These are phyloP conservation scores for Aspergillus japonicus DNA, from an alignment of 2,329 filamentous ascomycete species.

Conservation along the genomic window DNA sequence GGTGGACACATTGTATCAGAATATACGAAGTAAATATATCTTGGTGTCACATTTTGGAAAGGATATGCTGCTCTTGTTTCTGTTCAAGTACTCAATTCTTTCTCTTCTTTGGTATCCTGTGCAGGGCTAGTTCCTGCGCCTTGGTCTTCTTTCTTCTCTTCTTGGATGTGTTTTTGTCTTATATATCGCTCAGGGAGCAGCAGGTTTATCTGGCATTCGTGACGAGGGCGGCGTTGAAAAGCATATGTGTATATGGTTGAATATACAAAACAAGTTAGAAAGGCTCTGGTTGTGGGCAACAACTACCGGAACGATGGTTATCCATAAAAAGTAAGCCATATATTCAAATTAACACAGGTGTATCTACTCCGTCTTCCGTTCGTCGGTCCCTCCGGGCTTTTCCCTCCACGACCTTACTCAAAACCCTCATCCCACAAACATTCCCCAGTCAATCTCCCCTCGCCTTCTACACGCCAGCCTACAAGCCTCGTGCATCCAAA, in stretches of 20 bases:
- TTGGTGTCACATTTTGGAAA: constrained; percentile 3
- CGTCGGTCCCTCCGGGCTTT: background rate
- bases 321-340: background rate
- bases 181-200: background rate
- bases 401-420: background rate
- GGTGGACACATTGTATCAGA: background rate
- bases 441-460: background rate
- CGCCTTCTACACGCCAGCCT: background rate
- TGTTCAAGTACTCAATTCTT: background rate
- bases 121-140: background rate
- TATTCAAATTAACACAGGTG: background rate
- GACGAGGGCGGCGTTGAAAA: background rate
- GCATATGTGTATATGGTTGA: background rate
- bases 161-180: background rate
- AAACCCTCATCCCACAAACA: background rate
- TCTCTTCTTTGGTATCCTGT: background rate
- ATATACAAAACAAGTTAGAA: background rate
- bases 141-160: background rate
- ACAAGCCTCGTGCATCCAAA: background rate
- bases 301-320: background rate
- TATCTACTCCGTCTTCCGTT: background rate
- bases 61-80: background rate
- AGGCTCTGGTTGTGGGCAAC: background rate
- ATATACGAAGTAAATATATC: constrained; percentile 9
- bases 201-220: background rate